A percentile compares a stretch with the other conserved stretches of the same genome.
These are phyloP conservation scores for Volvox carteri DNA, from an alignment of 163 green algal genomes.

Conservation along the genomic window DNA sequence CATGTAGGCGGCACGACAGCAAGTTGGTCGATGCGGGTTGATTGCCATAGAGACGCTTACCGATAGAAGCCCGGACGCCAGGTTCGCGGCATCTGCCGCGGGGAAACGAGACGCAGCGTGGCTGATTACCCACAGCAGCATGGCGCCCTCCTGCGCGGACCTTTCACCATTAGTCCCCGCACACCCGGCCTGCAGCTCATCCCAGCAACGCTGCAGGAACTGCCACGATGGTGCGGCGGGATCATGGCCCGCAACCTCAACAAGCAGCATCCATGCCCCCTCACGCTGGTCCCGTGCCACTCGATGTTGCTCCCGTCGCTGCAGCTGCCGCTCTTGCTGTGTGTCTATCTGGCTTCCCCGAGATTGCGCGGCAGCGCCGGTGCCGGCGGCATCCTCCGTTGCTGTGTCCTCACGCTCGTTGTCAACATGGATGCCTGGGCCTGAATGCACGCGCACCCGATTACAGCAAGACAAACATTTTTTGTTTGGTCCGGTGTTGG, in stretches of 20 bases:
- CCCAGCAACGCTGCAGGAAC: constrained; percentile 81
- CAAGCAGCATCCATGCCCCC: constrained; percentile 76
- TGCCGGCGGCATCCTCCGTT: too few relatives aligned
- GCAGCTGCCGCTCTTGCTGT: too few relatives aligned
- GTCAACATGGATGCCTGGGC: too few relatives aligned
- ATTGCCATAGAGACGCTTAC: constrained; percentile 48
- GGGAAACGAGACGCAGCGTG: constrained; percentile 77
- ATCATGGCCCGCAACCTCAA: constrained; percentile 77
- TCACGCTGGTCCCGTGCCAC: constrained; percentile 31
- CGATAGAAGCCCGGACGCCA: constrained; percentile 78
- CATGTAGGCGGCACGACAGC: too few relatives aligned
- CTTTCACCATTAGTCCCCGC: background rate
- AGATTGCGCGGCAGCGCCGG: too few relatives aligned
- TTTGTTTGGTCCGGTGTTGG: too few relatives aligned
- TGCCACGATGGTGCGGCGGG: constrained; percentile 77
- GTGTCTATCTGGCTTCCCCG: too few relatives aligned
- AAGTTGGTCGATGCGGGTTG: too few relatives aligned
- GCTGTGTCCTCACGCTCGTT: too few relatives aligned
- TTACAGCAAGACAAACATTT: too few relatives aligned
- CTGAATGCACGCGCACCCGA: too few relatives aligned
- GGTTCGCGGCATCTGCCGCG: constrained; percentile 65
- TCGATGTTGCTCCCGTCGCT: background rate
- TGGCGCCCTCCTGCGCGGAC: constrained; percentile 63
- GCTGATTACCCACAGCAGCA: constrained; percentile 83
- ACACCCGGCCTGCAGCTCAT: constrained; percentile 44